Conservation (phyloP, 345 rosid species). For the Moricandia moricandioides region DNA sequence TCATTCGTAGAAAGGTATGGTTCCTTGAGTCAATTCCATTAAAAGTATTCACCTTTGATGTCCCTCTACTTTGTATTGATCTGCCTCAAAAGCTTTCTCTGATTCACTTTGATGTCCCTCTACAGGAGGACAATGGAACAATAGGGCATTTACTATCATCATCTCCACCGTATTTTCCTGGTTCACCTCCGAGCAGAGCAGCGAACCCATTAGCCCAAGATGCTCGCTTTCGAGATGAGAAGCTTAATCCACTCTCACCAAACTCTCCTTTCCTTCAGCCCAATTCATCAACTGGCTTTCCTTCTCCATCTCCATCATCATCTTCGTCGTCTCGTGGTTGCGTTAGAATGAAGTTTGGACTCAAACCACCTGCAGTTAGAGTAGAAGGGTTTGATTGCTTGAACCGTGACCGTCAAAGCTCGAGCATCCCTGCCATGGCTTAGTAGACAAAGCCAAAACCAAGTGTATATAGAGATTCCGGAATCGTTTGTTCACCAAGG, state of each 20-base stretch:
- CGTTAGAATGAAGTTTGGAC: slow-evolving; percentile 70
- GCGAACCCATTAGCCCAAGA: not conserved
- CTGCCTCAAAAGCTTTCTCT: not conserved
- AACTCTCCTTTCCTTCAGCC: not conserved
- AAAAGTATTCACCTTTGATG: not conserved
- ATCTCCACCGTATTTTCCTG: not conserved
- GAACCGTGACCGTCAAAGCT: slow-evolving; percentile 84
- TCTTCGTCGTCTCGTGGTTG: slow-evolving; percentile 65
- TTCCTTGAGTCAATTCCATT: not conserved
- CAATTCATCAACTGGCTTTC: not conserved
- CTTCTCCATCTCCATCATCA: not conserved
- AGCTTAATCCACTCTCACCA: not conserved
- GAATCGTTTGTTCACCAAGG: slow-evolving; percentile 20
- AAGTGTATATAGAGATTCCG: slow-evolving; percentile 61
- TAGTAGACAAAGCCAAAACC: slow-evolving; percentile 43
- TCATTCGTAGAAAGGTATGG: slow-evolving; percentile 72
- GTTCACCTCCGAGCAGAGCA: not conserved
- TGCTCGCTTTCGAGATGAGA: not conserved
- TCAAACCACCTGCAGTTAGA: slow-evolving; percentile 86
- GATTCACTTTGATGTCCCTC: not conserved
- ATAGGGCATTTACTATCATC: not conserved
- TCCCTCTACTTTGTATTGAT: too few relatives aligned
- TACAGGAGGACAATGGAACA: not conserved
- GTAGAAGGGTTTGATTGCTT: slow-evolving; percentile 99
- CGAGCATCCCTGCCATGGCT: slow-evolving; percentile 98